phyloP scores from a whole-genome alignment of 305 asterid species.

The Euphrasia arctica region DNA sequence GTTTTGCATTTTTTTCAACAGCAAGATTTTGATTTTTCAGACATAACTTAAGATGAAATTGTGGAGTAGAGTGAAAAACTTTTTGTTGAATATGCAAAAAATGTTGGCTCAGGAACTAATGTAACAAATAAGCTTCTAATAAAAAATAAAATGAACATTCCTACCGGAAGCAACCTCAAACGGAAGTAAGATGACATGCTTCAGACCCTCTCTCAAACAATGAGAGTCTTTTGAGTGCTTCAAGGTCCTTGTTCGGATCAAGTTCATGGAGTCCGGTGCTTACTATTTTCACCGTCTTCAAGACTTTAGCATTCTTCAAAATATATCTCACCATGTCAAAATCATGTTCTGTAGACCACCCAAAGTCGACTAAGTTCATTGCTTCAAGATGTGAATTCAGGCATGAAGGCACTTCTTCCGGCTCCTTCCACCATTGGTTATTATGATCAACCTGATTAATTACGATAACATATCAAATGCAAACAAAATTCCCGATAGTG shows the following conservation, averaged over 20 bases:
- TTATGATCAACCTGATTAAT: not conserved
- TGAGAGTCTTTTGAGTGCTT: not conserved
- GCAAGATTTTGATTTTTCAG: no score
- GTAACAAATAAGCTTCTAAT: no score
- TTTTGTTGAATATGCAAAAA: no score
- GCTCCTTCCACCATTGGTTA: slow-evolving; percentile 13
- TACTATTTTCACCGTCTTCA: not conserved
- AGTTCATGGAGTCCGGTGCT: no score
- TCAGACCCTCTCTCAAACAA: slow-evolving; percentile 1
- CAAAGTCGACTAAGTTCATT: not conserved
- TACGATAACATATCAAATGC: no score
- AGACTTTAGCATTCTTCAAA: not conserved
- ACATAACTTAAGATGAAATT: no score
- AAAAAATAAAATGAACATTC: not conserved
- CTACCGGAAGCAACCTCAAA: not conserved
- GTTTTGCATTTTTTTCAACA: no score
- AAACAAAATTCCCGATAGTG: no score
- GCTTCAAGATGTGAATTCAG: not conserved
- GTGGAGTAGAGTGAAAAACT: no score
- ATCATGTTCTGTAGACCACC: not conserved
- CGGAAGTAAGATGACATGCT: not conserved
- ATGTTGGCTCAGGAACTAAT: no score
- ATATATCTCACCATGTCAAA: not conserved
- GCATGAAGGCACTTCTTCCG: slow-evolving; percentile 7
- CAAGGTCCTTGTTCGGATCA: not conserved